These are phyloP conservation scores for Ceratocystis colombiana DNA, from an alignment of 2,329 filamentous ascomycete genomes.

Conservation along the genomic window DNA sequence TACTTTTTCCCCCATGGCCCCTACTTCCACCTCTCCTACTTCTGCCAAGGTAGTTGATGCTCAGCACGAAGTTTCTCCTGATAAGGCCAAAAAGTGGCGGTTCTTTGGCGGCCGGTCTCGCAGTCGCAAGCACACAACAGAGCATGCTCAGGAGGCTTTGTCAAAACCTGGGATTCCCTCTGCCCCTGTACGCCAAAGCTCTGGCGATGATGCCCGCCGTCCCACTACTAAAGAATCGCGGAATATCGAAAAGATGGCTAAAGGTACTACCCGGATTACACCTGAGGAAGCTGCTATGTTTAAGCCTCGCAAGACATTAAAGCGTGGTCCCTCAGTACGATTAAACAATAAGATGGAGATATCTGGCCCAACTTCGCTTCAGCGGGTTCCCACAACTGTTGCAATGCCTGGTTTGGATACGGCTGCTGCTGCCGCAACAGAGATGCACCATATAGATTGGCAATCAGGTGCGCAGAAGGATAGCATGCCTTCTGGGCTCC, in stretches of 20 bases:
- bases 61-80: constrained; percentile 17
- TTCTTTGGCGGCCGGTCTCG: constrained; percentile 25
- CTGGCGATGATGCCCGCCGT: constrained; percentile 2
- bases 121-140: constrained; percentile 15
- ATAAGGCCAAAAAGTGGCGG: constrained; percentile 26
- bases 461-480: constrained; percentile 23
- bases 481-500: constrained; percentile 34
- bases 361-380: constrained; percentile 16
- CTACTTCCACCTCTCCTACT: background rate
- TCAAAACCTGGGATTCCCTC: background rate
- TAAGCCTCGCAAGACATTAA: constrained; percentile 19
- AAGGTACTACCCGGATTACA: constrained; percentile 9
- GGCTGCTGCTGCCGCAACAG: background rate
- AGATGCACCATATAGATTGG: constrained; percentile 4
- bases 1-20: background rate
- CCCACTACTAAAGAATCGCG: constrained; percentile 1
- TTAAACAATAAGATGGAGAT: constrained; percentile 10
- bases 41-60: background rate
- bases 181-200: background rate
- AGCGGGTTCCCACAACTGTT: constrained; percentile 2
- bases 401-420: constrained; percentile 17
- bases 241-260: constrained; percentile 1
- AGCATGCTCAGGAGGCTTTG: background rate
- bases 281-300: constrained; percentile 24
- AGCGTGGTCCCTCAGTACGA: constrained; percentile 13